Evolutionary conservation across 2,329 filamentous ascomycete genomes (phyloP).

Genomic region (Arachnomyces sp.): DNA sequence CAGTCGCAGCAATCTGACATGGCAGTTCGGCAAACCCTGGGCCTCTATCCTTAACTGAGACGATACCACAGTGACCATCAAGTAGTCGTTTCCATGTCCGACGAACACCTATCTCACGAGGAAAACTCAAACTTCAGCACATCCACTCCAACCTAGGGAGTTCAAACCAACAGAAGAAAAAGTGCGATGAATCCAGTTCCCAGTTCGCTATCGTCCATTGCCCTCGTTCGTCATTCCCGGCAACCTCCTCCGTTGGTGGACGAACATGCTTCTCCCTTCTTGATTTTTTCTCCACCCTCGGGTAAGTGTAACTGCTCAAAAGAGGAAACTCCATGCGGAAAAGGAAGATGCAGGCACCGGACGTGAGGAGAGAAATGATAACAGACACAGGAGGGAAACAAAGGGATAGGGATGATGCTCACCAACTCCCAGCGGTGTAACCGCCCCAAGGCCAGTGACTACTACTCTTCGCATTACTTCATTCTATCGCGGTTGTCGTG

Average conservation of each 20-base stretch:
- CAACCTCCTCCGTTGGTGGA: too few relatives aligned
- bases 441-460: slow-evolving; percentile 72
- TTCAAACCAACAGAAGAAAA: too few relatives aligned
- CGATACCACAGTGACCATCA: slow-evolving; percentile 69
- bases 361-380: not conserved
- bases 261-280: not conserved
- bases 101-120: slow-evolving; percentile 47
- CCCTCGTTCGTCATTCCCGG: too few relatives aligned
- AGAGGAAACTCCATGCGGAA: too few relatives aligned
- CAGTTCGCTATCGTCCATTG: too few relatives aligned
- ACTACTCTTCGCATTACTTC: slow-evolving; percentile 57
- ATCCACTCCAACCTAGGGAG: not conserved
- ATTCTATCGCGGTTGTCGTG: not conserved
- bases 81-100: slow-evolving; percentile 75
- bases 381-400: not conserved
- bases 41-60: slow-evolving; percentile 59
- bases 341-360: slow-evolving; percentile 1
- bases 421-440: slow-evolving; percentile 77
- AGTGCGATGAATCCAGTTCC: too few relatives aligned
- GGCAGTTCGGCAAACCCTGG: slow-evolving; percentile 62
- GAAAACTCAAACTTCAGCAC: slow-evolving; percentile 4
- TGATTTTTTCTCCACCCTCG: too few relatives aligned
- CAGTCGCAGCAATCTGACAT: slow-evolving; percentile 74
- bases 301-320: too few relatives aligned
- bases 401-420: slow-evolving; percentile 10